Percentiles rank a stretch among this genome's conserved stretches.
phyloP scores from a whole-genome alignment of 2,329 filamentous ascomycete genomes.

The Cordyceps javanica region DNA sequence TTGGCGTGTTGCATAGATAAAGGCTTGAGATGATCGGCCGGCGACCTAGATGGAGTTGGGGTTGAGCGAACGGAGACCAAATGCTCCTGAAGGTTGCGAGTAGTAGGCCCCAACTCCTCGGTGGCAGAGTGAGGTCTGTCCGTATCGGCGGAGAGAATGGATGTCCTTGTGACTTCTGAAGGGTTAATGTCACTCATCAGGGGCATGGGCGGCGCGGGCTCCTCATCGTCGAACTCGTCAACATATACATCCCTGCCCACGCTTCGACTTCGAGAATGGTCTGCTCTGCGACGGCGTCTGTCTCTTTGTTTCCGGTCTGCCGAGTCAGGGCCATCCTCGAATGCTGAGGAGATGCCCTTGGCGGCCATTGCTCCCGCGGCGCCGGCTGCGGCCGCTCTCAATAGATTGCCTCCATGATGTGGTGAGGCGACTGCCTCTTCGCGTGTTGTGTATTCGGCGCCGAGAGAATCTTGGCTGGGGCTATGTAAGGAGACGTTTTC shows the following conservation, averaged over 20 bases:
- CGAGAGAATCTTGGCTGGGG: conserved; percentile 41
- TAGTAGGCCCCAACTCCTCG: conserved; percentile 52
- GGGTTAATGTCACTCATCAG: conserved; percentile 79
- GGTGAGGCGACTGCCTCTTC: conserved; percentile 40
- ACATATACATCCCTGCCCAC: conserved; percentile 38
- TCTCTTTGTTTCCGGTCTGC: conserved; percentile 46
- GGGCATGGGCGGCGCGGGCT: conserved; percentile 70
- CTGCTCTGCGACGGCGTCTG: conserved; percentile 46
- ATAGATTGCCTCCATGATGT: conserved; percentile 36
- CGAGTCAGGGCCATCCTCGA: conserved; percentile 35
- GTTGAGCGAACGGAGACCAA: conserved; percentile 55
- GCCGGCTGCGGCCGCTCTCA: conserved; percentile 40
- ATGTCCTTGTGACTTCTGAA: conserved; percentile 82
- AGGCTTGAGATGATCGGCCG: conserved; percentile 49
- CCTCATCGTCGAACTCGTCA: conserved; percentile 48
- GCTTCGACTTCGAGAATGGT: conserved; percentile 39
- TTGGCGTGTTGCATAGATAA: conserved; percentile 64
- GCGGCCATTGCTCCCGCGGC: conserved; percentile 33
- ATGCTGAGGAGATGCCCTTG: conserved; percentile 28
- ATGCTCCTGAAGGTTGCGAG: conserved; percentile 58
- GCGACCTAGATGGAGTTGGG: conserved; percentile 54
- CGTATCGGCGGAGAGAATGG: conserved; percentile 76
- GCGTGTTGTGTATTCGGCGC: conserved; percentile 27
- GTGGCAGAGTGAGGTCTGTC: conserved; percentile 65
- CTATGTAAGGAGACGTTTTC: conserved; percentile 44